Conservation (phyloP, 83 land plant species). For the Isoetes engelmannii region DNA sequence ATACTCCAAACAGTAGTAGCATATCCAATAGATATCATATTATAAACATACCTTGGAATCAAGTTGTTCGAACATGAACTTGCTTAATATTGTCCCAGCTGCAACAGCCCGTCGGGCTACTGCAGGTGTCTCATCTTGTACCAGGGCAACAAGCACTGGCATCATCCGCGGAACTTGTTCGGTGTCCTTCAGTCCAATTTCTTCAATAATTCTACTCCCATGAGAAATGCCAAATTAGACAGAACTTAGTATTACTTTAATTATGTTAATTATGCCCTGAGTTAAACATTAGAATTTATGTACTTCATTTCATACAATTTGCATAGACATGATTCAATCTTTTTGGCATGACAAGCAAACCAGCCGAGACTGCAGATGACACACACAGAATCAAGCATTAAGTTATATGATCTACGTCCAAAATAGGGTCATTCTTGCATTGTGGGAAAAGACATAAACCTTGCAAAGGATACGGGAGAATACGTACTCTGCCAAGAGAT, state of each 20-base stretch:
- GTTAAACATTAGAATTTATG: not conserved
- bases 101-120: conserved; percentile 50
- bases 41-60: conserved; percentile 45
- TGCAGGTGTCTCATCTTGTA: conserved; percentile 40
- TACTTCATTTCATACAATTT: not conserved
- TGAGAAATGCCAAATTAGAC: not conserved
- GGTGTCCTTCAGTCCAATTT: conserved; percentile 40
- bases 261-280: not conserved
- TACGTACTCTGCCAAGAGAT: not conserved
- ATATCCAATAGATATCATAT: not conserved
- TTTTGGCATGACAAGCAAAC: not conserved
- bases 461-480: not conserved
- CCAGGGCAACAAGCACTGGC: conserved; percentile 39
- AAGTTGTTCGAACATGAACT: conserved; percentile 35
- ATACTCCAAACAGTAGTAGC: conserved; percentile 3
- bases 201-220: conserved; percentile 44
- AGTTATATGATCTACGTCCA: not conserved
- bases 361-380: not conserved
- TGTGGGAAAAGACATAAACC: no score
- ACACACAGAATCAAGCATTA: not conserved
- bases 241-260: no score
- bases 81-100: conserved; percentile 44
- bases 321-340: not conserved
- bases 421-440: not conserved
- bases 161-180: conserved; percentile 35